A percentile compares a stretch with the other conserved stretches of the same genome.
Evolutionary conservation across 2,329 filamentous ascomycete genomes (phyloP).

Genomic region (Cercospora zeae-maydis): DNA sequence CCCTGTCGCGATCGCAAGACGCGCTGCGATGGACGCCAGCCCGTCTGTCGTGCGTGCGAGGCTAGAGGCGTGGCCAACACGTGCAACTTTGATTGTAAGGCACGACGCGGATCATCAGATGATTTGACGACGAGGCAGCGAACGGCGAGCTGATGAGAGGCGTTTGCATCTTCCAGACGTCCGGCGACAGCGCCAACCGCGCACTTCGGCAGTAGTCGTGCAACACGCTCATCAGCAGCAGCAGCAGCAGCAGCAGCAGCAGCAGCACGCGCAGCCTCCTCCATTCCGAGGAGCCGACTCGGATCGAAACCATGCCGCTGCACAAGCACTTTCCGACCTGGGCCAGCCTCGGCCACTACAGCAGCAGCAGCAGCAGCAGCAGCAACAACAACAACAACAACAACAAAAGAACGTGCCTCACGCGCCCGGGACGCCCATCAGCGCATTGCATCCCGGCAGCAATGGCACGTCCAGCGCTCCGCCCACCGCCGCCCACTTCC

Average conservation of each 20-base stretch:
- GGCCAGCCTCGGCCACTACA: not conserved
- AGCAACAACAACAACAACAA: not conserved
- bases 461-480: constrained; percentile 3
- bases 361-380: not conserved
- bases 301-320: constrained; percentile 17
- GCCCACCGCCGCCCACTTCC: not conserved
- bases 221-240: not conserved
- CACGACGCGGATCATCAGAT: no score
- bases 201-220: constrained; percentile 4
- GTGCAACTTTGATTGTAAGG: constrained; percentile 23
- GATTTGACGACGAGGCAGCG: no score
- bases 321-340: constrained; percentile 21
- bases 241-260: no score
- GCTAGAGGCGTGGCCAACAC: constrained; percentile 19
- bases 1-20: constrained; percentile 29
- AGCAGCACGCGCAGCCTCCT: constrained; percentile 7
- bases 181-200: constrained; percentile 17
- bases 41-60: constrained; percentile 24
- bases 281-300: constrained; percentile 16
- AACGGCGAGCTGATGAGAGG: not conserved
- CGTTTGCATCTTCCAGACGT: constrained; percentile 10
- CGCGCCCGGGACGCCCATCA: not conserved
- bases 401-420: not conserved
- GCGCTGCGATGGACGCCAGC: constrained; percentile 27
- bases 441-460: not conserved